Base-by-base conservation (phyloP, 176 grass and related monocot genomes). In the Guadua angustifolia region DNA sequence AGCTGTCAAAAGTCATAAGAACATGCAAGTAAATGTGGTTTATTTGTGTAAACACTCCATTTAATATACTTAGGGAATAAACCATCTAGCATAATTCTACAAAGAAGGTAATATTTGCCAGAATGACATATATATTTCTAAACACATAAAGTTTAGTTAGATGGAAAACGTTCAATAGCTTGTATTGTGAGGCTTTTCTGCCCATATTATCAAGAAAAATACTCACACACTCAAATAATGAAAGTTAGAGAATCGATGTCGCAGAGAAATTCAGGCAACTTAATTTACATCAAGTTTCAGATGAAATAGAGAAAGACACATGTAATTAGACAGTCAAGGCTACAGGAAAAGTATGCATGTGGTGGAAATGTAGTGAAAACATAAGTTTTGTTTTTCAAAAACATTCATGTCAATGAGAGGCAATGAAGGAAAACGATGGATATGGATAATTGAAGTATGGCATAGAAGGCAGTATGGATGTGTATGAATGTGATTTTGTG, bases 221-320 rank as follows among this genome's bases (percentile, higher is more conserved):
- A 53, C 33, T 49, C 15, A 24, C 24, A 80, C 59, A 80, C 2
- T 71, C 50, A 82, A 59, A 29, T 63, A 73, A 63, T 22, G 4
- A 5, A 32, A 19, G 9, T 38, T 56, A 17, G 44, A 14, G 8
- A 66, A 55, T 46, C 35, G 16, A 64, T 83, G 32, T 18, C 60
- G 40, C 40, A 39, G 53, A 53, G 24, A 68, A 44, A 56, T 56
- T 75, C 16, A 11, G 7, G 32, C 6, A 56, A 77, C 49, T 75
- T 83, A 43, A 46, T 75, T 29, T 75, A 6, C 26, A 2, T 25
- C 58, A 40, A 32, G 21, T 43, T 56, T 66, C 46, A 46, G 36
- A 47, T 58, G 47, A 57, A 60, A 61, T 17, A 5, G 7, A 79
- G 1, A 63, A 29, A 33, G 35, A 10, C 1, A 26, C 40, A 2